These are phyloP conservation scores for Alternaria conjuncta DNA, from an alignment of 2,329 filamentous ascomycete genomes.

Conservation along the genomic window DNA sequence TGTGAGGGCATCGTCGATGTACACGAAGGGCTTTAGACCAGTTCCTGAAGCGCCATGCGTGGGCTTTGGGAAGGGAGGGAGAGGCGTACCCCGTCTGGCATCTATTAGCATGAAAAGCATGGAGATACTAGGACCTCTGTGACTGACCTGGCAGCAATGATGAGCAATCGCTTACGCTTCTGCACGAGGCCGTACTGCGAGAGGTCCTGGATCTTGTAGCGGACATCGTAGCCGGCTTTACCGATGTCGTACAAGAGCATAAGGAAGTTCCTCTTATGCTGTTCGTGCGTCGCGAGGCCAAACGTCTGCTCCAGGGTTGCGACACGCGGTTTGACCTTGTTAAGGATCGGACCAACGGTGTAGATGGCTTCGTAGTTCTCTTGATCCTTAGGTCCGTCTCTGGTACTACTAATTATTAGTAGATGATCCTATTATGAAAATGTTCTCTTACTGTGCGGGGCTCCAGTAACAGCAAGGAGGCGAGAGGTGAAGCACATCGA, in stretches of 20 bases:
- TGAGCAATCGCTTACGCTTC: constrained; percentile 30
- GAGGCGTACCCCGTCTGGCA: constrained; percentile 28
- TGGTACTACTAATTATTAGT: no score
- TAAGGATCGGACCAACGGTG: constrained; percentile 17
- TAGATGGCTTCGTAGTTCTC: constrained; percentile 27
- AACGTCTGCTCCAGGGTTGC: constrained; percentile 27
- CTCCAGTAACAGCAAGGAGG: constrained; percentile 27
- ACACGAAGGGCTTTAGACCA: constrained; percentile 27
- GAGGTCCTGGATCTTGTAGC: constrained; percentile 30
- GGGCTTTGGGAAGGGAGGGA: constrained; percentile 39
- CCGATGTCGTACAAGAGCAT: constrained; percentile 26
- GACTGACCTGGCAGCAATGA: no score
- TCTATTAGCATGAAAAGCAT: no score
- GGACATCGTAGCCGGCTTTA: constrained; percentile 27
- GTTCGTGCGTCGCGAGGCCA: constrained; percentile 3
- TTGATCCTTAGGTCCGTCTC: constrained; percentile 30
- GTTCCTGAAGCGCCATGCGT: constrained; percentile 27
- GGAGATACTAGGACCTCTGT: no score
- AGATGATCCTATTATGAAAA: background rate
- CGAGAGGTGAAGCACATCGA: constrained; percentile 28
- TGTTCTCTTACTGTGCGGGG: constrained; percentile 23
- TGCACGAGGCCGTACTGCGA: constrained; percentile 35
- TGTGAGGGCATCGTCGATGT: constrained; percentile 29
- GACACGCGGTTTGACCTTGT: constrained; percentile 21
- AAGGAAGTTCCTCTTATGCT: constrained; percentile 15